Conservation (phyloP, 75 land plant genomes). For the Chamaecyparis obtusa region DNA sequence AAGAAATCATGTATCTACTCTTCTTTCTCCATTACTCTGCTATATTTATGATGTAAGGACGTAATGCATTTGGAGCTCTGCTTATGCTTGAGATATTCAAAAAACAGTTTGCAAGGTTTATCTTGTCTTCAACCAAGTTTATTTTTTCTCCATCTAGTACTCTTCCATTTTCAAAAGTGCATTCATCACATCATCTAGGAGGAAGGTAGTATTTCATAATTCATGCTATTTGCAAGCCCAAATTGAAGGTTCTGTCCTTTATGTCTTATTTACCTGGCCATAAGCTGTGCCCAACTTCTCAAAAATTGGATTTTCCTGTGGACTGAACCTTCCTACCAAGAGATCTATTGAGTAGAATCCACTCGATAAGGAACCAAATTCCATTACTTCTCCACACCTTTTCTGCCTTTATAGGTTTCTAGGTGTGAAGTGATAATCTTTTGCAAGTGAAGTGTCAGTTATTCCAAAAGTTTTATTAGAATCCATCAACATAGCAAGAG, state of each 20-base stretch:
- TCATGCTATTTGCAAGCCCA: neutral
- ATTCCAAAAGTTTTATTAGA: neutral
- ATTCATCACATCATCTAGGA: too few relatives aligned
- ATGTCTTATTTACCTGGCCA: neutral
- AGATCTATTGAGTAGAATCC: neutral
- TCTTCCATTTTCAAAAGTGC: too few relatives aligned
- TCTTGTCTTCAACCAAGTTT: neutral
- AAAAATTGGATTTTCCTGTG: neutral
- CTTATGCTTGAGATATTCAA: neutral
- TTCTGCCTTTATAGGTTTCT: neutral
- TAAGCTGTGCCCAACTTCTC: neutral
- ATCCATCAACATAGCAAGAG: neutral
- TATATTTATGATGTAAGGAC: too few relatives aligned
- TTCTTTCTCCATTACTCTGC: neutral
- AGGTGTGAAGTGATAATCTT: neutral
- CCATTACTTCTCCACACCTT: neutral
- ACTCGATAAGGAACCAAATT: neutral
- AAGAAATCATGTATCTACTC: neutral
- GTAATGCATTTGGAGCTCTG: neutral
- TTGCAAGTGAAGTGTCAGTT: neutral
- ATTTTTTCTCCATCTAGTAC: neutral
- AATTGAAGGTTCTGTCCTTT: neutral
- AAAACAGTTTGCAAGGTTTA: too few relatives aligned
- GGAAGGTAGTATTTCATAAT: neutral
- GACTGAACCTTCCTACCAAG: neutral